Base-by-base conservation (phyloP, 192 early-diverging fungal species). In the Coemansia javaensis region DNA sequence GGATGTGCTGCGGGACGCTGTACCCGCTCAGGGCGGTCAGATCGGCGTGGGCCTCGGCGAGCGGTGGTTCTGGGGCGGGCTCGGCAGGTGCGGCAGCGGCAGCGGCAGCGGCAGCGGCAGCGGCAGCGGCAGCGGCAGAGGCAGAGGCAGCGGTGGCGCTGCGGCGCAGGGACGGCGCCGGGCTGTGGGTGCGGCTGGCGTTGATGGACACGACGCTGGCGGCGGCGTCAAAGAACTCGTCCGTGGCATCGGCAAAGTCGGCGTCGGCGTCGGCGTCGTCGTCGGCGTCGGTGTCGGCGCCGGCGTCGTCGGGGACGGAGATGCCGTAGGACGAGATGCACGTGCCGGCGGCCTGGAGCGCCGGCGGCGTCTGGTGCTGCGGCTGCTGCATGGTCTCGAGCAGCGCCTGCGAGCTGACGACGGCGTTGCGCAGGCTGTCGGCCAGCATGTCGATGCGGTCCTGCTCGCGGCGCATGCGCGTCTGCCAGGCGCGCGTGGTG, bases 141-240 rank as follows among this genome's bases (percentile, higher is more conserved):
- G 15, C 13, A 0, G 31, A 3, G 10, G 23, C 32, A 16, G 20
- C 32, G 5, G 41, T 38, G 13, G 20, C 16, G 32, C 42, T 27
- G 33, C 47, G 53, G 22, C 36, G 39, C 30, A 46, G 27, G 10
- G 49, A 49, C 17, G 28, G 30, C 1, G 45, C 22, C 8, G 55
- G 18, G 25, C 45, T 51, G 7, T 33, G 55, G 25, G 48, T 14
- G 12, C 55, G 44, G 23, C 54, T 50, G 48, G 41, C 50, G 27
- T 21, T 55, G 25, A 51, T 38, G 27, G 53, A 59, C 25, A 58
- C 64, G 12, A 59, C 48, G 14, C 44, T 68, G 7, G 72, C 48
- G 14, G 79, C 78, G 2, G 83, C 79, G 47, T 87, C 82, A 70
- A 81, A 87, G 63, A 87, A 87, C 62, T 83, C 79, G 37, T 87